These are phyloP conservation scores for Pascua guehoae DNA, from an alignment of 1,284 basidiomycete genomes.

Conservation along the genomic window DNA sequence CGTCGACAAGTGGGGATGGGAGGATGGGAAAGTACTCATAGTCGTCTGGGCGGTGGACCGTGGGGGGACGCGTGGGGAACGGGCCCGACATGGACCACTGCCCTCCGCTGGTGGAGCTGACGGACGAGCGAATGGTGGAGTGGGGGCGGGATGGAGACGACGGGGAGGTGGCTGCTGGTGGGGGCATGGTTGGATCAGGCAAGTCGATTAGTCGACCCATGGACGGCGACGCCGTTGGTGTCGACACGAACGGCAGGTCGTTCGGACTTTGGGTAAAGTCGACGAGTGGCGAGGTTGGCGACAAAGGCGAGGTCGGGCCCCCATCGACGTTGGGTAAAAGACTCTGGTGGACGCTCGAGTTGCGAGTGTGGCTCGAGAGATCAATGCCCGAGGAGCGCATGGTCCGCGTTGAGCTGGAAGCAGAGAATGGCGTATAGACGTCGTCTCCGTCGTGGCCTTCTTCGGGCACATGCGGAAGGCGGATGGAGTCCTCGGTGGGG, in stretches of 20 bases:
- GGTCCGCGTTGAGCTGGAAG: too few species aligned
- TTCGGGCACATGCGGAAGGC: slow-evolving; percentile 32
- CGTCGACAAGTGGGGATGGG: background rate
- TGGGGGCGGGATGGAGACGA: background rate
- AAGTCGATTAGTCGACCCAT: slow-evolving; percentile 1
- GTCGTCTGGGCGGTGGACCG: background rate
- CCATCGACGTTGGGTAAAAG: slow-evolving; percentile 1
- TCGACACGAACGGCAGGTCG: background rate
- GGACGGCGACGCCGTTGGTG: background rate
- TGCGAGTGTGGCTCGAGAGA: slow-evolving; percentile 12
- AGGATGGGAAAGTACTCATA: slow-evolving; percentile 11
- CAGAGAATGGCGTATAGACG: background rate
- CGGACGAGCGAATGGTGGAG: background rate
- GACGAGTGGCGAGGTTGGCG: background rate
- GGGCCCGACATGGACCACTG: slow-evolving; percentile 28
- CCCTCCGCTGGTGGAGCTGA: background rate
- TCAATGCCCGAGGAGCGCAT: background rate
- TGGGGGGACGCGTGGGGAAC: slow-evolving; percentile 18
- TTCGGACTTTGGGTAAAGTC: background rate
- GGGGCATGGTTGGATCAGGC: background rate
- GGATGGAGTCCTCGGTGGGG: slow-evolving; percentile 34
- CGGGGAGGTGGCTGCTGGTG: background rate
- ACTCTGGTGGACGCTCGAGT: slow-evolving; percentile 12
- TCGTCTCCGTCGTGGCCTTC: slow-evolving; percentile 23
- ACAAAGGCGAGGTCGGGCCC: background rate